phyloP scores from a whole-genome alignment of 2,329 filamentous ascomycete species.

The Paramyrothecium roridum region DNA sequence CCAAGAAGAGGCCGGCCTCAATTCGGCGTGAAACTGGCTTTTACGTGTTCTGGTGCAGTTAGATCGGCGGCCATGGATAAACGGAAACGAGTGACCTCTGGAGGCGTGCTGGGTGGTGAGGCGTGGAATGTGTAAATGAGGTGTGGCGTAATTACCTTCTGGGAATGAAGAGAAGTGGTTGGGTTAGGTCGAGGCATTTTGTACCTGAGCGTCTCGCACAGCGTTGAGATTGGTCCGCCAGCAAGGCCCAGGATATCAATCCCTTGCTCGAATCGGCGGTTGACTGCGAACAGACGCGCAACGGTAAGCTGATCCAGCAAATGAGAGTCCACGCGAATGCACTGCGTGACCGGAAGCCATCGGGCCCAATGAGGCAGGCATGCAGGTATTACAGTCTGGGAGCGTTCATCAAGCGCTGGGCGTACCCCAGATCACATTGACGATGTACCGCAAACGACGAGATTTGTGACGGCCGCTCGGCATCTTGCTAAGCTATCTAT shows the following conservation, averaged over 20 bases:
- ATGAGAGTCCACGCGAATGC: neutral
- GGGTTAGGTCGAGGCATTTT: neutral
- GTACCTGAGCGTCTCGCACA: neutral
- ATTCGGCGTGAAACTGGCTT: constrained; percentile 1
- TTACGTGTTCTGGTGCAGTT: neutral
- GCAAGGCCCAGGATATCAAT: neutral
- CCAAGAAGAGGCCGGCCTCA: constrained; percentile 1
- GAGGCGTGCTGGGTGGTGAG: neutral
- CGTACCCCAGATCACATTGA: neutral
- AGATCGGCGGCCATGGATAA: neutral
- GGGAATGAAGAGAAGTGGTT: neutral
- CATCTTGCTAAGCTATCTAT: neutral
- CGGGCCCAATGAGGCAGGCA: neutral
- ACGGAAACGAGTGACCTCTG: neutral
- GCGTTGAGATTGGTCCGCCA: neutral
- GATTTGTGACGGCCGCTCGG: too few species aligned
- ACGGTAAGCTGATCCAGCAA: neutral
- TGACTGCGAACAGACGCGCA: neutral
- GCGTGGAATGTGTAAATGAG: neutral
- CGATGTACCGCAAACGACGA: neutral
- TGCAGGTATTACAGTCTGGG: neutral
- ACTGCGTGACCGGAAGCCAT: neutral
- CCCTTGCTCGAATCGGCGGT: neutral
- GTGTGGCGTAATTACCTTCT: neutral
- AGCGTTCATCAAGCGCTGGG: neutral